Conservation (phyloP, 2,329 filamentous ascomycete species). For the Ophiosphaerella herpotricha region DNA sequence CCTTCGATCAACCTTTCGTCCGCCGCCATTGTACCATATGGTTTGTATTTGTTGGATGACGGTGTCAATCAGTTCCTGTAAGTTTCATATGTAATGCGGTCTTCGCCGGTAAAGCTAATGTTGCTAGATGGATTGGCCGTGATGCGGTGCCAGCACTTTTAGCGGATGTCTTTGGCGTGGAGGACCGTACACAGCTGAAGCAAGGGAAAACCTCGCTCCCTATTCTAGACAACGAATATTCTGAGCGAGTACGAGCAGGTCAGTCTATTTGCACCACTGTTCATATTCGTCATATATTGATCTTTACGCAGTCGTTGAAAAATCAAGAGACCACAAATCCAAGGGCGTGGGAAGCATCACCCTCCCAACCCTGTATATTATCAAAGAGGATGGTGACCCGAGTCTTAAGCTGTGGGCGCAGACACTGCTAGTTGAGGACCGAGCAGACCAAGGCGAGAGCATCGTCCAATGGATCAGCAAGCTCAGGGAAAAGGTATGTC, state of each 20-base stretch:
- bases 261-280: background rate
- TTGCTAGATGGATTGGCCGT: constrained; percentile 76
- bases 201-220: constrained; percentile 89
- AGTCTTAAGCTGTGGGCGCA: constrained; percentile 96
- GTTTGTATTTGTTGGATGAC: constrained; percentile 94
- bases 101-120: constrained; percentile 4
- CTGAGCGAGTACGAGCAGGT: constrained; percentile 75
- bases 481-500: constrained; percentile 87
- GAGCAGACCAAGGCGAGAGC: constrained; percentile 91
- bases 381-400: constrained; percentile 94
- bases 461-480: constrained; percentile 91
- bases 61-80: constrained; percentile 91
- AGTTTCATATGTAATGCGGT: constrained; percentile 1
- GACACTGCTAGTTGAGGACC: constrained; percentile 91
- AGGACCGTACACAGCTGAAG: constrained; percentile 81
- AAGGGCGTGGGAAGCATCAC: constrained; percentile 90
- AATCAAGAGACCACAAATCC: constrained; percentile 84
- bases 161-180: constrained; percentile 84
- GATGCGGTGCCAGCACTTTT: constrained; percentile 91
- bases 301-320: constrained; percentile 73
- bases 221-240: constrained; percentile 93
- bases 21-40: constrained; percentile 83
- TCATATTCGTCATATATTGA: constrained; percentile 2
- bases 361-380: constrained; percentile 90
- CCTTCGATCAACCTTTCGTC: constrained; percentile 85